Base-by-base conservation (phyloP, 1,139 yeast genomes). In the Suhomyces wounanorum region DNA sequence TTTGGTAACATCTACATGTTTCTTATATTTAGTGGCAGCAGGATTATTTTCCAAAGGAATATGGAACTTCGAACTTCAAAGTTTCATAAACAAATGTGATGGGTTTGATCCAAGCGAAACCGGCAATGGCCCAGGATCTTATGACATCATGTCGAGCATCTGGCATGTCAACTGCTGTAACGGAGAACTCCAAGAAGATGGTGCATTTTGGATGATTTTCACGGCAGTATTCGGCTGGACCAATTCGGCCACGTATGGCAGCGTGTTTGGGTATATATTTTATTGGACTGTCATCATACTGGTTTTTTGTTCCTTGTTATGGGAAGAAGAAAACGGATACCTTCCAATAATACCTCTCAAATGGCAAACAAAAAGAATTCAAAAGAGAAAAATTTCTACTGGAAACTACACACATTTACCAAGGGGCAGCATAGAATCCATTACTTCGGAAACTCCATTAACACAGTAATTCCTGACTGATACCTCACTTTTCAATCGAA, bases 171-270 rank as follows among this genome's bases (percentile, higher is more conserved):
- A 76, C 57, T 76, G 81, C 53, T 76, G 80, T 53, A 75, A 75
- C 55, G 68, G 68, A 1, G 62, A 59, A 56, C 55, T 74, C 43
- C 76, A 75, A 52, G 78, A 74, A 10, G 80, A 75, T 55, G 80
- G 80, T 1, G 57, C 64, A 1, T 50, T 54, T 28, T 76, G 80
- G 80, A 75, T 76, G 79, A 59, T 75, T 37, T 64, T 71, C 41
- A 75, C 79, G 3, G 80, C 80, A 6, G 73, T 92, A 13, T 78
- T 94, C 51, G 99, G 98, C 1, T 92, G 99, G 99, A 89, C 94
- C 36, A 92, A 92, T 69, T 83, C 95, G 36, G 98, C 97, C 16
- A 91, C 97, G 1, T 89, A 88, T 64, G 97, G 97, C 17, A 89
- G 96, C 39, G 91, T 92, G n/a, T 67, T 79, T 18, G 81, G 91